Conservation (phyloP, 2,329 filamentous ascomycete genomes). For the Aspergillus cejpii region DNA sequence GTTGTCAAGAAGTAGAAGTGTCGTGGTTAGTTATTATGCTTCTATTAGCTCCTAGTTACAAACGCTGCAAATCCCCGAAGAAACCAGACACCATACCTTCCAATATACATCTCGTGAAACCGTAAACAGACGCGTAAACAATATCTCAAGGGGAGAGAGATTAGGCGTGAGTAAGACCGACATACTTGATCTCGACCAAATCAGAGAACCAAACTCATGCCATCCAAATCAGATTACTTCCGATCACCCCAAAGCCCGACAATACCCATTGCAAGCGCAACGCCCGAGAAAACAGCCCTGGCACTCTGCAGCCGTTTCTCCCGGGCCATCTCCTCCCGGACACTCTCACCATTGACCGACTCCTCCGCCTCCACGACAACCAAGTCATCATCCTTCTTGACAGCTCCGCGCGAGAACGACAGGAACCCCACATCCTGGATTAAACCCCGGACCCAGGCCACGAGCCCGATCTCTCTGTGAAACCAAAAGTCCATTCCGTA, state of each 20-base stretch:
- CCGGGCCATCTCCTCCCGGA: slow-evolving; percentile 40
- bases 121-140: not conserved
- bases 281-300: slow-evolving; percentile 36
- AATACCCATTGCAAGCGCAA: slow-evolving; percentile 43
- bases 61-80: not conserved
- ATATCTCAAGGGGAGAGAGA: not conserved
- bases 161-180: not conserved
- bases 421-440: slow-evolving; percentile 42
- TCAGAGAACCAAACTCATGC: not conserved
- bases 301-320: slow-evolving; percentile 37
- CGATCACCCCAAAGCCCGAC: slow-evolving; percentile 46
- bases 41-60: not conserved
- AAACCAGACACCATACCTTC: not conserved
- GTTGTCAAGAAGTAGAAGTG: not conserved
- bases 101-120: not conserved
- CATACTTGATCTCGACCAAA: not conserved
- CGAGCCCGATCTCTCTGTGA: slow-evolving; percentile 56
- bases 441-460: slow-evolving; percentile 26
- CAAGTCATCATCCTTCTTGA: slow-evolving; percentile 34
- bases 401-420: slow-evolving; percentile 10
- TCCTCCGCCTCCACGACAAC: slow-evolving; percentile 36
- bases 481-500: slow-evolving; percentile 63
- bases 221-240: not conserved
- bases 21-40: not conserved
- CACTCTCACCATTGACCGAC: slow-evolving; percentile 42